Base-by-base conservation (phyloP, 2,329 filamentous ascomycete species). In the Fusarium sp. region DNA sequence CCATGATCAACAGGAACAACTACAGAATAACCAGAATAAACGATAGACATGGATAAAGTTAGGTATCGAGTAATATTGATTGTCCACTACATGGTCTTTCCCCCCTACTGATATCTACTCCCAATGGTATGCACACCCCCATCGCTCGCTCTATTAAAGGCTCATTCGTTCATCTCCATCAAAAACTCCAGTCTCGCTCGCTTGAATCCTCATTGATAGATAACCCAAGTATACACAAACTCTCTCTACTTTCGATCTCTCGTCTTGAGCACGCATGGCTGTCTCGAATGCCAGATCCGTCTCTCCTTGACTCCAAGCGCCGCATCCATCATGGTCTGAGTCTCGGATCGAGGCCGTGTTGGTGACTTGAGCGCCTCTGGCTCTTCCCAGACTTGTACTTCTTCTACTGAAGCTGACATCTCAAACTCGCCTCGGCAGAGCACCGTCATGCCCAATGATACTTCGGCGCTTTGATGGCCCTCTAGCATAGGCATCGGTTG, bases 351-450 rank as follows among this genome's bases (percentile, higher is more conserved):
- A 57, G 81, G 81, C 67, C 86, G 81, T 11, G 79, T 75, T 42
- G 75, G 67, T 36, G 72, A 62, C 67, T 75, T 77, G 36, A 78
- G 71, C 31, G 61, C 38, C 79, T 79, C 69, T 75, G 80, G 77
- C 42, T 81, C 80, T 22, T 80, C 79, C 84, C 83, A 87, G 9
- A 93, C 79, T 69, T 87, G 87, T 4, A 93, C 90, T 84, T 98
- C 95, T 82, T 98, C 95, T 0, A 98, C 90, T 14, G 90, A 92
- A 6, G 92, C 94, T 27, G 90, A 90, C 24, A 98, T 87, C 81
- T 97, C 95, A 80, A 96, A 98, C 73, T 94, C 91, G 17, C 95
- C 95, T 51, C 91, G 88, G 74, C 93, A 95, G 36, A 98, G 88
- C 35, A 92, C 89, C 46, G 93, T 93, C 49, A 95, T 87, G 6